Evolutionary conservation across 2,329 filamentous ascomycete genomes (phyloP).

Genomic region (Penicillium sp.): DNA sequence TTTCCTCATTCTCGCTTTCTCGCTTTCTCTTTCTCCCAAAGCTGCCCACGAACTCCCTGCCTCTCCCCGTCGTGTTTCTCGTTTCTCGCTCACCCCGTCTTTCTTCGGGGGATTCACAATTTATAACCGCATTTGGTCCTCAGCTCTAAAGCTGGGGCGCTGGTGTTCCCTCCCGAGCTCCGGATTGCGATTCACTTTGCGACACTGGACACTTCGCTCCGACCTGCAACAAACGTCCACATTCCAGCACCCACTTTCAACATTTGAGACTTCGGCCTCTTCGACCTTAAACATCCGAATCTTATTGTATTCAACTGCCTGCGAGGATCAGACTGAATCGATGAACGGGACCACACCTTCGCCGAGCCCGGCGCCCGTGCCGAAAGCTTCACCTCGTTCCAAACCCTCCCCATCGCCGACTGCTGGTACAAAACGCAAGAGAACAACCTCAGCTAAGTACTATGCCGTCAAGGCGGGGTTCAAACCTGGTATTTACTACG

Average conservation of each 20-base stretch:
- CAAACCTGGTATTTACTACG: slow-evolving; percentile 61
- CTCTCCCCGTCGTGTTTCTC: neutral
- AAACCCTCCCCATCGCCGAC: slow-evolving; percentile 32
- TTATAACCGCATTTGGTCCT: slow-evolving; percentile 17
- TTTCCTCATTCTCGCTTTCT: slow-evolving; percentile 1
- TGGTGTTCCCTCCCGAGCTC: neutral
- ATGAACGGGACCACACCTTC: slow-evolving; percentile 38
- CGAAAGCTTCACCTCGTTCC: slow-evolving; percentile 27
- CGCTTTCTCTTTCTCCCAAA: neutral
- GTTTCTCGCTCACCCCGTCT: neutral
- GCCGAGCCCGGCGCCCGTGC: slow-evolving; percentile 33
- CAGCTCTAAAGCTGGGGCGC: neutral
- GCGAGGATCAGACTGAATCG: slow-evolving; percentile 10
- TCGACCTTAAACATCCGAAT: neutral
- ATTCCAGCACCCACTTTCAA: neutral
- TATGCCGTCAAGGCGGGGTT: slow-evolving; percentile 63
- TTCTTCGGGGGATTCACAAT: slow-evolving; percentile 10
- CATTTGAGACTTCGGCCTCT: neutral
- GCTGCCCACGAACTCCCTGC: no score
- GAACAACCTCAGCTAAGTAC: slow-evolving; percentile 53
- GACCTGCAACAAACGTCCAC: slow-evolving; percentile 14
- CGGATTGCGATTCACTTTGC: slow-evolving; percentile 19
- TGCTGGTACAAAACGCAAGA: slow-evolving; percentile 56
- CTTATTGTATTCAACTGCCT: neutral
- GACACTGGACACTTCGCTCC: slow-evolving; percentile 13